phyloP scores from a whole-genome alignment of 1,284 basidiomycete species.

The Apiotrichum siamense region DNA sequence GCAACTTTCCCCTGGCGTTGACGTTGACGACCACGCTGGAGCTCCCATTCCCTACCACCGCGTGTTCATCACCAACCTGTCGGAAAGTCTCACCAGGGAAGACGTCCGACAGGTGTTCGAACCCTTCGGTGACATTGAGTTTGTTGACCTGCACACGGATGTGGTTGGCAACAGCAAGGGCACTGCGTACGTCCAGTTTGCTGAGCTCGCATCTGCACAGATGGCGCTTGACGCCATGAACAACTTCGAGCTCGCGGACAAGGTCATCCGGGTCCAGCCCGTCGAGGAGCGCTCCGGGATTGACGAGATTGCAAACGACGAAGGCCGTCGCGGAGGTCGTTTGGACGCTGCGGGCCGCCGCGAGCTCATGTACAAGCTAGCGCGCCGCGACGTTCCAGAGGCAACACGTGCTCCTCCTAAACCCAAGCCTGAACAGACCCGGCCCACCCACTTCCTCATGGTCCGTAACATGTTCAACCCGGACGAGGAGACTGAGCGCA shows the following conservation, averaged over 20 bases:
- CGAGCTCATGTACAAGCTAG: slow-evolving; percentile 98
- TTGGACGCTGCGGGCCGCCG: slow-evolving; percentile 90
- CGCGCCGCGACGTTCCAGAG: slow-evolving; percentile 53
- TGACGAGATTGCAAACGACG: slow-evolving; percentile 5
- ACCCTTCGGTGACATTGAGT: slow-evolving; percentile 94
- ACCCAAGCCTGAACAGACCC: slow-evolving; percentile 58
- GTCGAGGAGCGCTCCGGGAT: slow-evolving; percentile 65
- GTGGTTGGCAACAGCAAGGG: slow-evolving; percentile 59
- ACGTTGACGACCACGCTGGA: slow-evolving; percentile 42
- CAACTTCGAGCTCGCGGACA: slow-evolving; percentile 91
- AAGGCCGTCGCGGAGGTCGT: slow-evolving; percentile 50
- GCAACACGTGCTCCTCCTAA: slow-evolving; percentile 37
- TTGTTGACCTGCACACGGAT: slow-evolving; percentile 95
- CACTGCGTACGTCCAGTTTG: slow-evolving; percentile 97
- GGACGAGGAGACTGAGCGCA: slow-evolving; percentile 91
- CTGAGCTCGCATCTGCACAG: slow-evolving; percentile 80
- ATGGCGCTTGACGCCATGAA: slow-evolving; percentile 98
- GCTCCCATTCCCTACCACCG: slow-evolving; percentile 55
- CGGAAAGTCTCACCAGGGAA: slow-evolving; percentile 91
- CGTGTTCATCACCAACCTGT: slow-evolving; percentile 91
- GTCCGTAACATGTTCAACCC: slow-evolving; percentile 96
- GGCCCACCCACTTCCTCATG: slow-evolving; percentile 69
- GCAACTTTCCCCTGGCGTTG: slow-evolving; percentile 35
- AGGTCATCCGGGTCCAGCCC: slow-evolving; percentile 79
- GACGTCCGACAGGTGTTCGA: slow-evolving; percentile 98